Evolutionary conservation across 768 basidiomycete genomes (phyloP).

Genomic region (Trametes sanguinea): DNA sequence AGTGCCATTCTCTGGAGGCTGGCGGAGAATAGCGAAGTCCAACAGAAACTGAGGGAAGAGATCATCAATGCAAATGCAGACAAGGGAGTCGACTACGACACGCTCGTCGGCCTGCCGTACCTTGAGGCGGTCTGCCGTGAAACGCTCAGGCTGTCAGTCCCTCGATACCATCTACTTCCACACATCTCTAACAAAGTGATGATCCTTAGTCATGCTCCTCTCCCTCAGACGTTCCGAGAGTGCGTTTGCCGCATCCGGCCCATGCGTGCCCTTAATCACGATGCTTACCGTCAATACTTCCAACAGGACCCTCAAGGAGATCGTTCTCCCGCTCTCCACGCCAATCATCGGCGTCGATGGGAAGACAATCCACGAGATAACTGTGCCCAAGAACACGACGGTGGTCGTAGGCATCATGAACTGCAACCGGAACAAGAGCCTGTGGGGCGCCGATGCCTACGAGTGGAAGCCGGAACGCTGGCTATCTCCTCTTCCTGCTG

Average conservation of each 20-base stretch:
- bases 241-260: conserved; percentile 12
- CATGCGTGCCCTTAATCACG: too few relatives aligned
- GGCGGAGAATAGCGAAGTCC: conserved; percentile 38
- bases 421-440: conserved; percentile 41
- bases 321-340: conserved; percentile 43
- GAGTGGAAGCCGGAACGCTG: conserved; percentile 57
- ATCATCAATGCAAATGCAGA: conserved; percentile 30
- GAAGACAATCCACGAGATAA: conserved; percentile 37
- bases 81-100: conserved; percentile 39
- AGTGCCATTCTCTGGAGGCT: conserved; percentile 41
- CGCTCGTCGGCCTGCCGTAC: conserved; percentile 52
- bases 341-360: conserved; percentile 43
- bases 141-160: conserved; percentile 52
- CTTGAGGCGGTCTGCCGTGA: conserved; percentile 65
- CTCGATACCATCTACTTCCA: conserved; percentile 10
- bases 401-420: conserved; percentile 41
- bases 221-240: conserved; percentile 39
- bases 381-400: conserved; percentile 42
- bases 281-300: neutral
- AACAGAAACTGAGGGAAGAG: conserved; percentile 43
- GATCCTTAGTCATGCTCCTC: conserved; percentile 46
- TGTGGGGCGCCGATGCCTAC: conserved; percentile 51
- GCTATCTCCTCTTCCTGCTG: conserved; percentile 42
- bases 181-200: neutral
- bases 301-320: conserved; percentile 39